A percentile compares a stretch with the other conserved stretches of the same genome.
Conservation (phyloP, 169 alveolate genomes). For the Amoebophrya sp. region DNA sequence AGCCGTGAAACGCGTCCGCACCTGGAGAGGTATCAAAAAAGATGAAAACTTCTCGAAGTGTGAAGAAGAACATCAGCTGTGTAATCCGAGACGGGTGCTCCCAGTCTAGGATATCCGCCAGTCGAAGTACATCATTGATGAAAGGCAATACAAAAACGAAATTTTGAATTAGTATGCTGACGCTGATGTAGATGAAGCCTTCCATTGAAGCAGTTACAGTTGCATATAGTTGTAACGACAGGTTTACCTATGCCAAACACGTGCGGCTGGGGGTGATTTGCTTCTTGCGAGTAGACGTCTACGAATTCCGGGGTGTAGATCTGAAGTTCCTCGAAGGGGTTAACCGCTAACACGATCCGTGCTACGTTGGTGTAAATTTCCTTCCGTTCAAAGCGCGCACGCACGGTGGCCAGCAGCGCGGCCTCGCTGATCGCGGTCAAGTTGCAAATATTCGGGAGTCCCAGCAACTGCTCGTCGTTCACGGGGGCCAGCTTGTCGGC, state of each 20-base stretch:
- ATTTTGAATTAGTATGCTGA: too few species aligned
- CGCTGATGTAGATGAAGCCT: too few species aligned
- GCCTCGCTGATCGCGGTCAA: not conserved
- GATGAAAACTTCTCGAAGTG: too few species aligned
- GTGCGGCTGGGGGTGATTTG: not conserved
- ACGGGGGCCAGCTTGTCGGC: not conserved
- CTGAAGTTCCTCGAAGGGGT: not conserved
- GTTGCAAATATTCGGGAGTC: not conserved
- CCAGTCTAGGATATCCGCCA: too few species aligned
- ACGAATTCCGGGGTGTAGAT: not conserved
- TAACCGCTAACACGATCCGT: not conserved
- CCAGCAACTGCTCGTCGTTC: not conserved
- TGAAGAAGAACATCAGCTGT: too few species aligned
- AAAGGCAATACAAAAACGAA: too few species aligned
- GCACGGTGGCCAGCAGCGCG: not conserved
- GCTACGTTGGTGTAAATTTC: constrained; percentile 19
- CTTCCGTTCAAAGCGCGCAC: not conserved
- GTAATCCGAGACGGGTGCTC: too few species aligned
- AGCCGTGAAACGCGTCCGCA: not conserved
- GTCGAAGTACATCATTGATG: too few species aligned
- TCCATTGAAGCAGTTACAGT: too few species aligned
- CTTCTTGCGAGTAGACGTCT: not conserved
- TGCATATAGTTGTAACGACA: too few species aligned
- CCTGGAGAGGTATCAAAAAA: too few species aligned
- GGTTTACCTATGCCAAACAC: not conserved